phyloP scores from a whole-genome alignment of 164 flowering plant genomes.

The Protea cynaroides region DNA sequence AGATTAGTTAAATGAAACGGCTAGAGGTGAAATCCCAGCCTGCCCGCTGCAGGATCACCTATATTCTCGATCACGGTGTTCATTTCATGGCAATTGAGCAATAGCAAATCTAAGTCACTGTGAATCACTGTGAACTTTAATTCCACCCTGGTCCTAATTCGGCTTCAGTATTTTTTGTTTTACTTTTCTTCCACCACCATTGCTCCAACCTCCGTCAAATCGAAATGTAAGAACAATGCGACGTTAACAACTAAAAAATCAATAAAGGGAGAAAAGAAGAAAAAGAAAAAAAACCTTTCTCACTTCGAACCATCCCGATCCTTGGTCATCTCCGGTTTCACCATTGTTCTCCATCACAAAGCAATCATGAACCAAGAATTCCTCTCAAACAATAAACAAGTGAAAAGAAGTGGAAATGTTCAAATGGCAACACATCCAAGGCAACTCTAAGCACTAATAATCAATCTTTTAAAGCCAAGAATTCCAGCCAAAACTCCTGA shows the following conservation, averaged over 20 bases:
- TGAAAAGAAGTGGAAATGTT: neutral
- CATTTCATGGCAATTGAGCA: no score
- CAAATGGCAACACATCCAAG: neutral
- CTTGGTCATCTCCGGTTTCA: conserved; percentile 58
- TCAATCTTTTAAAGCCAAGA: no score
- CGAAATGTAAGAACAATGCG: no score
- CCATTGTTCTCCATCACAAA: conserved; percentile 38
- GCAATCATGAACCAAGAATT: conserved; percentile 12
- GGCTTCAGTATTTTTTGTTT: neutral
- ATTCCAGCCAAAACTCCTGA: no score
- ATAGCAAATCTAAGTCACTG: neutral
- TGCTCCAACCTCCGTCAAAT: no score
- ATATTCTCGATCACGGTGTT: neutral
- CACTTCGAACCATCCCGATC: conserved; percentile 84
- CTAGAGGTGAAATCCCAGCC: neutral
- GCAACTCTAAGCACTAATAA: no score
- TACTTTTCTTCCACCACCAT: neutral
- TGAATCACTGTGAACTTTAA: neutral
- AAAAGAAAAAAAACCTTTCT: conserved; percentile 48
- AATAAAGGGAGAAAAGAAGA: neutral
- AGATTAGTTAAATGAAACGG: neutral
- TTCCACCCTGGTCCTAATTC: neutral
- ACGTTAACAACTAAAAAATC: neutral
- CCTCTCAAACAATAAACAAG: neutral
- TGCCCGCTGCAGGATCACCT: neutral